Conservation (phyloP, 169 alveolate genomes). For the Babesia bovis region DNA sequence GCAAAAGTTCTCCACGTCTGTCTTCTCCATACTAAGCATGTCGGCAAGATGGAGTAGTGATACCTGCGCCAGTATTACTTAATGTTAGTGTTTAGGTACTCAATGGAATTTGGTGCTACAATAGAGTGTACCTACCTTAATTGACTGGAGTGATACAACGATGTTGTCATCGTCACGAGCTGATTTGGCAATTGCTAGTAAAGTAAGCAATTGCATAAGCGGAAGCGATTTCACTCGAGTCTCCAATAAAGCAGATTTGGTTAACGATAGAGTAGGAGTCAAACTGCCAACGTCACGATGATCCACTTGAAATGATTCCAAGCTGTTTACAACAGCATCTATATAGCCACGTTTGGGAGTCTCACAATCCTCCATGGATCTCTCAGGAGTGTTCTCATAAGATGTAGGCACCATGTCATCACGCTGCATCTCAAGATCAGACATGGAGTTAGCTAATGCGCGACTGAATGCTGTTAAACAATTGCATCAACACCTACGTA, state of each 20-base stretch:
- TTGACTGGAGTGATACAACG: constrained; percentile 4
- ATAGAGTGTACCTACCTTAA: constrained; percentile 18
- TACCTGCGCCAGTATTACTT: constrained; percentile 15
- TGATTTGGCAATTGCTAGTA: constrained; percentile 42
- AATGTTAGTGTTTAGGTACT: not conserved
- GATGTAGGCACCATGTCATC: not conserved
- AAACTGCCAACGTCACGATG: constrained; percentile 46
- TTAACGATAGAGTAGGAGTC: constrained; percentile 63
- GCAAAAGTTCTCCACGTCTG: constrained; percentile 53
- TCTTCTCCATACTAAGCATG: constrained; percentile 27
- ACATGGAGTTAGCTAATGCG: constrained; percentile 51
- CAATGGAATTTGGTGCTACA: not conserved
- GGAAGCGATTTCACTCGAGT: constrained; percentile 38
- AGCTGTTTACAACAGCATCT: constrained; percentile 7
- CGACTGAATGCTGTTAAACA: constrained; percentile 18
- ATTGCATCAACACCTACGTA: constrained; percentile 16
- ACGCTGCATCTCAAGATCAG: constrained; percentile 34
- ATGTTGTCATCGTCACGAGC: constrained; percentile 2
- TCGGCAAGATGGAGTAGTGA: constrained; percentile 54
- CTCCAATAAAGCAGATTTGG: constrained; percentile 32
- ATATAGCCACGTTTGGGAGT: constrained; percentile 14
- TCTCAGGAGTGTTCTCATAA: not conserved
- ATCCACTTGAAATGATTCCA: constrained; percentile 51
- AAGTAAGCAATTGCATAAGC: constrained; percentile 48
- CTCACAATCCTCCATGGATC: not conserved